phyloP scores from a whole-genome alignment of 345 rosid species.

The Citrus inodora region DNA sequence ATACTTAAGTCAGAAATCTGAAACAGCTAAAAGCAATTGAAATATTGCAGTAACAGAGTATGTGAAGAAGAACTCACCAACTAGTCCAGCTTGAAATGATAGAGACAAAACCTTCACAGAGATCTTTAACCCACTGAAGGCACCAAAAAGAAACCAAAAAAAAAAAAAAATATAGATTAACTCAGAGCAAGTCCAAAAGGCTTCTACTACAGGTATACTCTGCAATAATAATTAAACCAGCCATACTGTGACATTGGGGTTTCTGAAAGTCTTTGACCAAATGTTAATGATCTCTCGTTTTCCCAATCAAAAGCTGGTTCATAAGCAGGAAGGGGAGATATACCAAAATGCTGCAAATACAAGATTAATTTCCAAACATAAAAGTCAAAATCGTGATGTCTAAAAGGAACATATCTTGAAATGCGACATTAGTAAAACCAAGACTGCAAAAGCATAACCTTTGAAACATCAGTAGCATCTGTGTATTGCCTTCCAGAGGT shows the following conservation, averaged over 20 bases:
- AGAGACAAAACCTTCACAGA: constrained; percentile 86
- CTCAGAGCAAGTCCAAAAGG: neutral
- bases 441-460: constrained; percentile 33
- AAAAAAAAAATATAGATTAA: neutral
- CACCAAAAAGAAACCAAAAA: constrained; percentile 1
- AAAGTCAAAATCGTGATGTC: neutral
- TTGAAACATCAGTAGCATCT: constrained; percentile 40
- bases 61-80: constrained; percentile 51
- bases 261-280: constrained; percentile 92
- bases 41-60: neutral
- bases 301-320: constrained; percentile 99
- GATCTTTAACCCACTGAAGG: constrained; percentile 86
- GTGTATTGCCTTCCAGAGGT: constrained; percentile 75
- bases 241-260: constrained; percentile 57
- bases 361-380: constrained; percentile 5
- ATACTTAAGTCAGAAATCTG: constrained; percentile 19
- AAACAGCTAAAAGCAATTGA: constrained; percentile 13
- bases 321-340: constrained; percentile 91
- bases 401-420: neutral
- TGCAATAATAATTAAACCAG: constrained; percentile 42
- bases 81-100: constrained; percentile 84
- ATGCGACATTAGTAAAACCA: neutral
- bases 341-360: constrained; percentile 75
- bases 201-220: neutral
- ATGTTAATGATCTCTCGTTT: constrained; percentile 83